Evolutionary conservation across 2,329 filamentous ascomycete species (phyloP).

Genomic region (Aspergillaceae sp.): DNA sequence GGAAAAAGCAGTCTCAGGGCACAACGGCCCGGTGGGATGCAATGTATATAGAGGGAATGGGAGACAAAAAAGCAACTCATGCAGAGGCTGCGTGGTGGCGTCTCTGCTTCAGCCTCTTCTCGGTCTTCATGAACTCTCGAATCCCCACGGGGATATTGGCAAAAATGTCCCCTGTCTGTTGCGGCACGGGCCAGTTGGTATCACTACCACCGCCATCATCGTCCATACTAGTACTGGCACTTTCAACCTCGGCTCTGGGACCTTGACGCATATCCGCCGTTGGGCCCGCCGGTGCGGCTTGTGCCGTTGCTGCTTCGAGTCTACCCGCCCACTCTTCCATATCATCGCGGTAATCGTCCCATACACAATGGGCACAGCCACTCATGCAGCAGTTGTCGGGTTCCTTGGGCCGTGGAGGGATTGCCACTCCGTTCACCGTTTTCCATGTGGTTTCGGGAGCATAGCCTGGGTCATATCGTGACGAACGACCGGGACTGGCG

Average conservation of each 20-base stretch:
- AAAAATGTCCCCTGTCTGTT: slow-evolving; percentile 55
- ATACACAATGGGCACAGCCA: slow-evolving; percentile 95
- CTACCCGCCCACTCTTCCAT: slow-evolving; percentile 76
- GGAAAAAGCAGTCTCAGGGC: not conserved
- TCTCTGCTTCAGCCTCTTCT: slow-evolving; percentile 78
- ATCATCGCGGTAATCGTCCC: slow-evolving; percentile 85
- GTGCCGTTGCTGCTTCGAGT: slow-evolving; percentile 51
- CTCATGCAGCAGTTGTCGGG: slow-evolving; percentile 99
- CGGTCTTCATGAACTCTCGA: slow-evolving; percentile 91
- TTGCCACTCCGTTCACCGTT: slow-evolving; percentile 64
- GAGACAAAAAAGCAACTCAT: slow-evolving; percentile 7
- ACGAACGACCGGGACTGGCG: slow-evolving; percentile 60
- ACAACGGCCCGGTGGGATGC: not conserved
- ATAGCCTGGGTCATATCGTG: slow-evolving; percentile 46
- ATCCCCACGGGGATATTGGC: slow-evolving; percentile 82
- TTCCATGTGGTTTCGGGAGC: slow-evolving; percentile 49
- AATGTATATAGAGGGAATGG: slow-evolving; percentile 1
- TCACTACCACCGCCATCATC: slow-evolving; percentile 71
- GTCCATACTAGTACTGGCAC: slow-evolving; percentile 58
- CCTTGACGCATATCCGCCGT: slow-evolving; percentile 23
- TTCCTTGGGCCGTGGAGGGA: slow-evolving; percentile 77
- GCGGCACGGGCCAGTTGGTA: slow-evolving; percentile 51
- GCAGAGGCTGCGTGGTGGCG: slow-evolving; percentile 46
- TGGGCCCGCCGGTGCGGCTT: slow-evolving; percentile 17
- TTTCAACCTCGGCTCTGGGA: slow-evolving; percentile 35